Base-by-base conservation (phyloP, 495 filamentous ascomycete genomes). In the Tirmania nivea region DNA sequence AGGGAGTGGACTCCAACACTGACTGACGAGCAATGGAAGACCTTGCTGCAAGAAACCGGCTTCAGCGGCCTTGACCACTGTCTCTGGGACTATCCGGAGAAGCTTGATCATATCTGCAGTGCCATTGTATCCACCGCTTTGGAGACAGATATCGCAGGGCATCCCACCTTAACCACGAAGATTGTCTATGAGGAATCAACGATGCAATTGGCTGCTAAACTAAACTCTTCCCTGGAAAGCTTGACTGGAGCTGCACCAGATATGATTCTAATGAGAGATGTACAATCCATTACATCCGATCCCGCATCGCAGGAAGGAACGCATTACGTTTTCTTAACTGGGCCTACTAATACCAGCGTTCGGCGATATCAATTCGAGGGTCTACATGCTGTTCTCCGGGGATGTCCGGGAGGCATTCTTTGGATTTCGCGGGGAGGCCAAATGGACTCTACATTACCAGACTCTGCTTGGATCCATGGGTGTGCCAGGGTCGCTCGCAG, bases 381-480 rank as follows among this genome's bases (percentile, higher is more conserved):
- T 10, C 14, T 57, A 67, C 19, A 57, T 65, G 52, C 56, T 42
- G 16, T 54, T 64, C 21, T 48, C 67, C 16, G 52, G 69, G 0
- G 63, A 61, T 0, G 67, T 67, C 10, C 58, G 66, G 25, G 67
- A 69, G 25, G 25, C 11, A 62, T 70, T 0, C 58, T 78, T 10
- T 78, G 75, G 75, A 68, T 73, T 20, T 72, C 73, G 50, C 65
- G 67, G 9, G 69, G 71, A 16, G 71, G 69, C 0, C 69, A 69
- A 52, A 59, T 62, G 8, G 65, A 67, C 48, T 64, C 63, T 3
- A 62, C 66, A 1, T 66, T 63, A 20, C 74, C 75, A 14, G 68
- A 75, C 34, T 63, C 68, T 31, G 71, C 74, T 57, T 75, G 77
- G 70, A 63, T 73, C n/a, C 63, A 69, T 11, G 75, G 75, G 47